These are phyloP conservation scores for Penicillium simplicissimum DNA, from an alignment of 495 filamentous ascomycete genomes.

Conservation along the genomic window DNA sequence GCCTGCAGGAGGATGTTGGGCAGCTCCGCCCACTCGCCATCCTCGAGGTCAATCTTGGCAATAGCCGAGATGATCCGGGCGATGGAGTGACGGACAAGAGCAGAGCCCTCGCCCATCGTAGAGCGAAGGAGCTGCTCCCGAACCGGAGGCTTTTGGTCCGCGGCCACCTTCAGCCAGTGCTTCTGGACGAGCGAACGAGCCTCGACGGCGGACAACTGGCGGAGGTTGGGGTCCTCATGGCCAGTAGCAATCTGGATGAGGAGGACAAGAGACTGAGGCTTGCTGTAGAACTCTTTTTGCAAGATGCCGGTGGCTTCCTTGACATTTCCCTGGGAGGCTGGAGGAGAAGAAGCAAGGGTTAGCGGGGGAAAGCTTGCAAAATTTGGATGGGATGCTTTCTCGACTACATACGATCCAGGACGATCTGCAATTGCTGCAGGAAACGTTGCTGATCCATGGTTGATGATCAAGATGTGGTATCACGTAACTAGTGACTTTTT, in stretches of 20 bases:
- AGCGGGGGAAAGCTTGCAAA: slow-evolving; percentile 5
- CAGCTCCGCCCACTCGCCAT: slow-evolving; percentile 84
- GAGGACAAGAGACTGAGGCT: slow-evolving; percentile 76
- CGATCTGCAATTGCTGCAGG: slow-evolving; percentile 70
- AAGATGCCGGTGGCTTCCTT: slow-evolving; percentile 88
- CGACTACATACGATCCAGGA: slow-evolving; percentile 66
- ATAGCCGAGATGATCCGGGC: slow-evolving; percentile 86
- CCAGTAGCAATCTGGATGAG: slow-evolving; percentile 83
- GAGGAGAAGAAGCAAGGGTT: slow-evolving; percentile 17
- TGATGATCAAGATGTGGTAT: slow-evolving; percentile 17
- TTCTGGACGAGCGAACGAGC: slow-evolving; percentile 76
- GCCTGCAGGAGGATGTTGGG: slow-evolving; percentile 73
- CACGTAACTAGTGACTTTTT: slow-evolving; percentile 10
- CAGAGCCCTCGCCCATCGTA: slow-evolving; percentile 72
- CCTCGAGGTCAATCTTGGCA: slow-evolving; percentile 80
- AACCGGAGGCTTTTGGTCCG: slow-evolving; percentile 71
- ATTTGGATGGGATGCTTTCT: neutral
- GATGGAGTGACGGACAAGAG: slow-evolving; percentile 78
- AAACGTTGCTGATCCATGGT: slow-evolving; percentile 76
- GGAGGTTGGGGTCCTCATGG: slow-evolving; percentile 67
- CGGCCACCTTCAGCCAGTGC: slow-evolving; percentile 72
- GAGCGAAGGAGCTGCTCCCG: slow-evolving; percentile 79
- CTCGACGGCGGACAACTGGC: slow-evolving; percentile 90
- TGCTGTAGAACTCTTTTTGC: slow-evolving; percentile 86
- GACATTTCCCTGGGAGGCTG: slow-evolving; percentile 55